A percentile compares a stretch with the other conserved stretches of the same genome.
phyloP scores from a whole-genome alignment of 345 rosid genomes.

The Cardamine chenopodiifolia region DNA sequence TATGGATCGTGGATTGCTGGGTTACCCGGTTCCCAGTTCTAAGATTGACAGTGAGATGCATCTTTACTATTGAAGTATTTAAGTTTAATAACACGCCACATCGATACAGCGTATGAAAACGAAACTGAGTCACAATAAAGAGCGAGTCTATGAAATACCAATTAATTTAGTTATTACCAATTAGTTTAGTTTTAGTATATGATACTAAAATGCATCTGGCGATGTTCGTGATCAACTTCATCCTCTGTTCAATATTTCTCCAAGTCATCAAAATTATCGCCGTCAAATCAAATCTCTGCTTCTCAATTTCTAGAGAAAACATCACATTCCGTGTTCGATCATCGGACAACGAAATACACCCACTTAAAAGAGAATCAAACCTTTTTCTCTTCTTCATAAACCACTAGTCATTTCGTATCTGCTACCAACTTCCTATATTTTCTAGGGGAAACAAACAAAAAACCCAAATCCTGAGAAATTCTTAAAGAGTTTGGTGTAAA shows the following conservation, averaged over 20 bases:
- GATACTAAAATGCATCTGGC: too few species aligned
- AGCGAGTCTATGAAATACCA: slow-evolving; percentile 8
- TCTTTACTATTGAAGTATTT: neutral
- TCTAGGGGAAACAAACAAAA: neutral
- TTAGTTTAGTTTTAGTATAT: neutral
- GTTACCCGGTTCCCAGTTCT: too few species aligned
- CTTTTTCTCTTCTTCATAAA: slow-evolving; percentile 1
- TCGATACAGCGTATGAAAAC: neutral
- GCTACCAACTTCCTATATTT: neutral
- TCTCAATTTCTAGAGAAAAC: neutral
- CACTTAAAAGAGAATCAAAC: slow-evolving; percentile 26
- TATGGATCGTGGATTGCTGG: too few species aligned
- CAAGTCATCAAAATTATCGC: slow-evolving; percentile 30
- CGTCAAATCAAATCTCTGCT: slow-evolving; percentile 16
- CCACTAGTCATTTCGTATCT: slow-evolving; percentile 22
- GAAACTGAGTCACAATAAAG: neutral
- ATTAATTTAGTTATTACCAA: neutral
- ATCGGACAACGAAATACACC: slow-evolving; percentile 27
- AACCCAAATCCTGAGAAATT: neutral
- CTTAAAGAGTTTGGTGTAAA: neutral
- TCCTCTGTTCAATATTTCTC: slow-evolving; percentile 31
- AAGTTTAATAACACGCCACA: neutral
- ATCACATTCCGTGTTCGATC: slow-evolving; percentile 34
- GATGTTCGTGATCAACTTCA: slow-evolving; percentile 36
- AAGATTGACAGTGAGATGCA: neutral